These are phyloP conservation scores for Arthrobotrys pseudoclavata DNA, from an alignment of 2,329 filamentous ascomycete species.

Conservation along the genomic window DNA sequence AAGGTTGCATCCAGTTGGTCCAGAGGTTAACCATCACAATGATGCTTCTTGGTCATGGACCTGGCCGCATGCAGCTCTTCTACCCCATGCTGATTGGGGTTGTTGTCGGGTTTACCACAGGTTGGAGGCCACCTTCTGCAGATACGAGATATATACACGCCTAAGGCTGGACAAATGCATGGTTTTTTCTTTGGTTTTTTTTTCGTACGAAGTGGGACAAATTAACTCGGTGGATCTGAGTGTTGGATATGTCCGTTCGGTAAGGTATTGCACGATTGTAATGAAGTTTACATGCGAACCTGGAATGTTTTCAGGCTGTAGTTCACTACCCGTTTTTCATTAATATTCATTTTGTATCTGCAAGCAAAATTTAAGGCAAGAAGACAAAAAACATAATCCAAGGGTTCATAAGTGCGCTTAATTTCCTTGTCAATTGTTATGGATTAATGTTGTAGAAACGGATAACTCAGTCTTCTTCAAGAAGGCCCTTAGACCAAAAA, in stretches of 20 bases:
- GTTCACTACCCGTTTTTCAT: not conserved
- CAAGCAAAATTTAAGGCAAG: not conserved
- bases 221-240: not conserved
- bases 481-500: not conserved
- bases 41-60: not conserved
- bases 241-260: not conserved
- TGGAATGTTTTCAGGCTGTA: not conserved
- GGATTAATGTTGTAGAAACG: not conserved
- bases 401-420: slow-evolving; percentile 19
- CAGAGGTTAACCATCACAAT: not conserved
- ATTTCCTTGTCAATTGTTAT: slow-evolving; percentile 7
- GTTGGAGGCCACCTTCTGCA: not conserved
- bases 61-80: not conserved
- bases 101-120: slow-evolving; percentile 14
- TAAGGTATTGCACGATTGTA: not conserved
- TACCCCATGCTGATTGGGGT: not conserved
- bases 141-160: slow-evolving; percentile 9
- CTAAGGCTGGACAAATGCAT: not conserved
- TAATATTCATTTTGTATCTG: not conserved
- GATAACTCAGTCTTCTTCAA: slow-evolving; percentile 1
- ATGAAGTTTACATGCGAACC: slow-evolving; percentile 6
- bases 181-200: not conserved
- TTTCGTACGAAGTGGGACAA: not conserved
- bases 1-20: not conserved
- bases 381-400: not conserved